Evolutionary conservation across 2,329 filamentous ascomycete genomes (phyloP).

Genomic region (Sclerotinia sclerotiorum): DNA sequence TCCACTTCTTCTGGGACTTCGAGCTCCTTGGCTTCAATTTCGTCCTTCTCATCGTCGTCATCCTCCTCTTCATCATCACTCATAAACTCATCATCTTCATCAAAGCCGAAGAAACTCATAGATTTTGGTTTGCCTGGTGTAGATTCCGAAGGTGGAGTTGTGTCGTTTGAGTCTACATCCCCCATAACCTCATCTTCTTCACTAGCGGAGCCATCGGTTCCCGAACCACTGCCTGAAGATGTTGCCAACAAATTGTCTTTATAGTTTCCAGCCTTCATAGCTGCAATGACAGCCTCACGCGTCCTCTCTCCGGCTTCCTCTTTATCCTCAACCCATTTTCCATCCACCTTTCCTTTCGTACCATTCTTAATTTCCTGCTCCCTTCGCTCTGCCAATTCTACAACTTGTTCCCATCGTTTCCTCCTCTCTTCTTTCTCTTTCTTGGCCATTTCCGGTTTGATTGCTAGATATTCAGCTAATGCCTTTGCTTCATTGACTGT

Average conservation of each 20-base stretch:
- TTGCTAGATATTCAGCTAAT: constrained; percentile 88
- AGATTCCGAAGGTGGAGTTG: constrained; percentile 49
- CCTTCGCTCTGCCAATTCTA: constrained; percentile 77
- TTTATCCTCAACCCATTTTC: constrained; percentile 93
- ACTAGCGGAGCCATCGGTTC: constrained; percentile 29
- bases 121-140: constrained; percentile 40
- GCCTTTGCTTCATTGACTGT: constrained; percentile 96
- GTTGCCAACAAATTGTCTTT: constrained; percentile 57
- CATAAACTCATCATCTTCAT: constrained; percentile 76
- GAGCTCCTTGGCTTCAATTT: constrained; percentile 29
- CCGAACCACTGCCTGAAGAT: constrained; percentile 42
- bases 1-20: constrained; percentile 46
- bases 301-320: constrained; percentile 86
- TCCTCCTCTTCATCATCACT: constrained; percentile 56
- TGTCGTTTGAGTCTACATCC: constrained; percentile 44
- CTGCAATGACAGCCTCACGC: constrained; percentile 69
- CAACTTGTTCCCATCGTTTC: constrained; percentile 83
- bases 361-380: constrained; percentile 81
- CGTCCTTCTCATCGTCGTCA: constrained; percentile 26
- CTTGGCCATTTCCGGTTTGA: constrained; percentile 96
- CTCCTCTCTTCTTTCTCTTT: constrained; percentile 86
- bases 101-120: constrained; percentile 70
- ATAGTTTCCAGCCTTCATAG: constrained; percentile 64
- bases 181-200: constrained; percentile 39
- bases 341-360: constrained; percentile 70